Evolutionary conservation across 2,329 filamentous ascomycete species (phyloP).

Genomic region (Aureobasidium musti): DNA sequence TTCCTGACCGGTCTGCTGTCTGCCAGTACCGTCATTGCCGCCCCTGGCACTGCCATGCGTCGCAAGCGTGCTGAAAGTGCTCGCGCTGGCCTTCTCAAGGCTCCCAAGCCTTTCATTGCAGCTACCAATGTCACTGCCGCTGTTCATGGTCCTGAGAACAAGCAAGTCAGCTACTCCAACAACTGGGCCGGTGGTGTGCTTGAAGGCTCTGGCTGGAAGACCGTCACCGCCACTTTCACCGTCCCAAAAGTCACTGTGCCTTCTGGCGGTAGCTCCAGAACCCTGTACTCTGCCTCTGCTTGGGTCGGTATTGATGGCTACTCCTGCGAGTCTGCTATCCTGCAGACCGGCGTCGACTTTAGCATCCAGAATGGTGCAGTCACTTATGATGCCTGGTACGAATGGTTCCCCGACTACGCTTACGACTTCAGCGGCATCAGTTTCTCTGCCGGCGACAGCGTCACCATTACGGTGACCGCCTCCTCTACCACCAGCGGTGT

Average conservation of each 20-base stretch:
- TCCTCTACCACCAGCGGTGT: slow-evolving; percentile 48
- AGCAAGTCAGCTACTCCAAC: slow-evolving; percentile 53
- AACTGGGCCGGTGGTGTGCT: slow-evolving; percentile 64
- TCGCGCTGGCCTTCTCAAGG: slow-evolving; percentile 38
- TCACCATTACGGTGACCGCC: slow-evolving; percentile 47
- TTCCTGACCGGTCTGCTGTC: slow-evolving; percentile 44
- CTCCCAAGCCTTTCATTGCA: slow-evolving; percentile 39
- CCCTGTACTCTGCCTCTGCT: slow-evolving; percentile 53
- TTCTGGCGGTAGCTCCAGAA: slow-evolving; percentile 41
- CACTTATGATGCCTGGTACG: slow-evolving; percentile 60
- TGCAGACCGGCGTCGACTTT: slow-evolving; percentile 62
- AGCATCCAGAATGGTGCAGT: slow-evolving; percentile 48
- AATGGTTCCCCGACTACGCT: slow-evolving; percentile 62
- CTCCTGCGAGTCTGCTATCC: slow-evolving; percentile 56
- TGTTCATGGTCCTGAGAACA: slow-evolving; percentile 42
- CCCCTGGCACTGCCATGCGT: slow-evolving; percentile 49
- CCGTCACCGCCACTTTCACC: slow-evolving; percentile 57
- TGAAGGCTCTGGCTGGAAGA: slow-evolving; percentile 54
- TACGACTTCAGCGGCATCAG: slow-evolving; percentile 54
- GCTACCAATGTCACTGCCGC: slow-evolving; percentile 35
- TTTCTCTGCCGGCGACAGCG: slow-evolving; percentile 50
- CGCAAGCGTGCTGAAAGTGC: slow-evolving; percentile 38
- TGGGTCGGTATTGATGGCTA: slow-evolving; percentile 66
- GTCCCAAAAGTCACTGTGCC: slow-evolving; percentile 54
- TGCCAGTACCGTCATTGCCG: slow-evolving; percentile 49